Percentiles rank a stretch among this genome's conserved stretches.
Evolutionary conservation across 2,329 filamentous ascomycete genomes (phyloP).

Genomic region (Fusarium austroafricanum): DNA sequence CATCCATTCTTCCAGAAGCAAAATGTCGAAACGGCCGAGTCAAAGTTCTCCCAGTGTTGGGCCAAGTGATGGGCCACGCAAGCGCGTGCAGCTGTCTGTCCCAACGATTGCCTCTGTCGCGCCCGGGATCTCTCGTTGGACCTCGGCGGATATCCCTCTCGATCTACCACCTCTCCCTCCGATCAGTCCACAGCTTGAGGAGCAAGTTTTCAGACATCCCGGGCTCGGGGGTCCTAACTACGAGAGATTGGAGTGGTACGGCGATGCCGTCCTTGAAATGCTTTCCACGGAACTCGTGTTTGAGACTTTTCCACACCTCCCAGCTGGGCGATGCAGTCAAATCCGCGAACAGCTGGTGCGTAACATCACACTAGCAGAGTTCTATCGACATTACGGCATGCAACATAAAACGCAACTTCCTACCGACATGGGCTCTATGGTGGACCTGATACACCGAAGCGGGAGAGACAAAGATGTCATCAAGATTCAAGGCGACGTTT

Average conservation of each 20-base stretch:
- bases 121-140: conserved; percentile 55
- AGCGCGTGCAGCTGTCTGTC: conserved; percentile 32
- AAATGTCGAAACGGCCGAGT: conserved; percentile 16
- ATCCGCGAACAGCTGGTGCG: conserved; percentile 83
- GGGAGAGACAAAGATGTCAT: conserved; percentile 64
- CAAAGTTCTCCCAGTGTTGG: neutral
- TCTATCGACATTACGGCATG: conserved; percentile 77
- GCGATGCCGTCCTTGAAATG: conserved; percentile 86
- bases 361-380: conserved; percentile 80
- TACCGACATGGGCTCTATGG: conserved; percentile 52
- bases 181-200: conserved; percentile 70
- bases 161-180: conserved; percentile 69
- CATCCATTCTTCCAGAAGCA: neutral
- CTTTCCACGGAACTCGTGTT: conserved; percentile 81
- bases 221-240: conserved; percentile 66
- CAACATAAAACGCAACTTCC: conserved; percentile 72
- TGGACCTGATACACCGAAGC: conserved; percentile 40
- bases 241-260: conserved; percentile 88
- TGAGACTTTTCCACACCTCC: conserved; percentile 72
- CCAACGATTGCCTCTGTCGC: conserved; percentile 8
- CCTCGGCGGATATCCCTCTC: conserved; percentile 59
- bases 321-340: conserved; percentile 77
- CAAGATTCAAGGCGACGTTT: conserved; percentile 87
- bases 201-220: conserved; percentile 74
- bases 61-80: conserved; percentile 21